Base-by-base conservation (phyloP, 2,329 filamentous ascomycete genomes). In the Mollisiaceae sp. region DNA sequence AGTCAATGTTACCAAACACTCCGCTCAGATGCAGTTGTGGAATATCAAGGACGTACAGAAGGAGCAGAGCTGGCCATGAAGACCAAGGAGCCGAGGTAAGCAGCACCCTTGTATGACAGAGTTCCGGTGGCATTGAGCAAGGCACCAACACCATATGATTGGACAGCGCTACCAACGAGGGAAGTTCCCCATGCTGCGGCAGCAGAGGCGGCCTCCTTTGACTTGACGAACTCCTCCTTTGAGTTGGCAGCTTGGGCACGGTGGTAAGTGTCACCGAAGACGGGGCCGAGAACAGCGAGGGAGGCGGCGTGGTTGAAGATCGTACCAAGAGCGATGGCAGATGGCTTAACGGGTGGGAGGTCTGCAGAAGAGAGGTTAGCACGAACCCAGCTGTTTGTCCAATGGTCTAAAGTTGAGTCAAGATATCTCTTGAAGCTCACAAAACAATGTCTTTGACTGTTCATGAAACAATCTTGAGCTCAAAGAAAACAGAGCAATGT, bases 241-340 rank as follows among this genome's bases (percentile, higher is more conserved):
- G 90, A 92, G 88, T 97, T 94, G 79, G 94, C 88, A 67, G 87
- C 83, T 86, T 97, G 94, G 73, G 94, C 94, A 74, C 92, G 91
- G 82, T 94, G 90, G 87, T 97, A 97, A 77, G 93, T 94, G 77
- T 96, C 90, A 77, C 95, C 94, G 79, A 98, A 97, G 80, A 98
- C 82, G 69, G 94, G 94, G 66, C 89, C 86, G 69, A 98, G 87
- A 74, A 98, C 88, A 69, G 92, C 94, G 70, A 95, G 89, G 77
- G 95, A 95, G 75, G 93, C 86, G 75, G 90, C 89, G 83, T 99
- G 94, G 86, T 91, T 97, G 89, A 97, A 99, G 80, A 93, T 83
- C 69, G 94, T 95, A 82, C 95, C 95, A 77, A 98, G 88, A 77
- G 94, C 95, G 78, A 99, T 97, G 76, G 95, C 94, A 77, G 94